Evolutionary conservation across 2,329 filamentous ascomycete genomes (phyloP).

Genomic region (Colletotrichum theobromicola): DNA sequence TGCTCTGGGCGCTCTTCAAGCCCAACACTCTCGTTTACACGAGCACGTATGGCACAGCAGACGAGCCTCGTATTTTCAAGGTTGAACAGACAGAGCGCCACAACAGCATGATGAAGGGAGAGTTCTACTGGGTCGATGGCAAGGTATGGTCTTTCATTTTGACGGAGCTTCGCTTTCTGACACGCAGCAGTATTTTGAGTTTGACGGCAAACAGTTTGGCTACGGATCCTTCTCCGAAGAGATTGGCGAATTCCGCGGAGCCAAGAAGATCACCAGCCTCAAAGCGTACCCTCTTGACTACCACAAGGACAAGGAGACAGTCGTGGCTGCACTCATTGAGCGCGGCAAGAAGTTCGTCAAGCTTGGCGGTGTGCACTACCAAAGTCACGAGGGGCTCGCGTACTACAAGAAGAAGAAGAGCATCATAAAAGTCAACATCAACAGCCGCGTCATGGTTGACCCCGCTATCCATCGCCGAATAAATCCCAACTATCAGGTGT

Average conservation of each 20-base stretch:
- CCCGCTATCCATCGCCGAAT: conserved; percentile 81
- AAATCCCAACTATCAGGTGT: conserved; percentile 85
- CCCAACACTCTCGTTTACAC: conserved; percentile 82
- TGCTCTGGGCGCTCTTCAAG: conserved; percentile 89
- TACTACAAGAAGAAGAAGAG: conserved; percentile 83
- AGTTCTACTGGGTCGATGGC: conserved; percentile 79
- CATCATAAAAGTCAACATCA: conserved; percentile 81
- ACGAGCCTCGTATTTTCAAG: conserved; percentile 83
- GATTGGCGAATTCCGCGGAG: conserved; percentile 78
- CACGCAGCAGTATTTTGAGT: conserved; percentile 73
- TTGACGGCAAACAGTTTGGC: conserved; percentile 86
- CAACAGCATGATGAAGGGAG: conserved; percentile 70
- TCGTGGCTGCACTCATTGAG: conserved; percentile 73
- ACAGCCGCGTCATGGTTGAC: conserved; percentile 88
- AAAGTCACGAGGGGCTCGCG: conserved; percentile 81
- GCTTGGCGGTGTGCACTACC: conserved; percentile 84
- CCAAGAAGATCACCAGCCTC: conserved; percentile 81
- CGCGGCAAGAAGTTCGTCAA: conserved; percentile 85
- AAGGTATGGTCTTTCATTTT: conserved; percentile 35
- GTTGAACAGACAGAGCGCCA: conserved; percentile 79
- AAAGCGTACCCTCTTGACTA: conserved; percentile 80
- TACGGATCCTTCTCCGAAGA: conserved; percentile 74
- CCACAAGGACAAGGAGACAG: conserved; percentile 71
- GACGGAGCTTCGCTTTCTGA: neutral
- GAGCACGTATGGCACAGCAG: conserved; percentile 75